These are phyloP conservation scores for Penicillium herquei DNA, from an alignment of 495 filamentous ascomycete species.

Conservation along the genomic window DNA sequence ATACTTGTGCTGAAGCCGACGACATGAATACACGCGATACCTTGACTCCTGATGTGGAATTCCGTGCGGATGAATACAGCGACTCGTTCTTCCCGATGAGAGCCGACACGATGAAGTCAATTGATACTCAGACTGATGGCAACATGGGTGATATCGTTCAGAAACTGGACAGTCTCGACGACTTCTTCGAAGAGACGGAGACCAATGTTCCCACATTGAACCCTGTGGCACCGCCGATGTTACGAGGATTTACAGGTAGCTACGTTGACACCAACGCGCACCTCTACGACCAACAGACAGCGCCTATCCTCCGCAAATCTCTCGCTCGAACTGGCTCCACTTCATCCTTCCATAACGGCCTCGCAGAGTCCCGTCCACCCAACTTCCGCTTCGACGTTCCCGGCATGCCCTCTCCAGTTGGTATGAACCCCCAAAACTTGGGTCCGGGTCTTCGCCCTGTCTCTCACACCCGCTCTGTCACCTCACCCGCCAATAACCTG, in stretches of 20 bases:
- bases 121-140: constrained; percentile 72
- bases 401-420: constrained; percentile 57
- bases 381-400: constrained; percentile 55
- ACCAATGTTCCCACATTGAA: constrained; percentile 47
- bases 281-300: constrained; percentile 90
- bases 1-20: constrained; percentile 74
- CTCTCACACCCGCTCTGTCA: constrained; percentile 70
- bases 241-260: constrained; percentile 63
- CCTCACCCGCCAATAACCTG: constrained; percentile 63
- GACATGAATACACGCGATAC: constrained; percentile 55
- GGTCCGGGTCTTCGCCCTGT: constrained; percentile 45
- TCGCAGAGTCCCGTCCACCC: constrained; percentile 67
- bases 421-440: constrained; percentile 21
- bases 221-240: constrained; percentile 46
- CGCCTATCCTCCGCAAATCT: constrained; percentile 85
- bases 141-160: constrained; percentile 84
- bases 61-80: constrained; percentile 83
- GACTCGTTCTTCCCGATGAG: constrained; percentile 77
- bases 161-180: constrained; percentile 89
- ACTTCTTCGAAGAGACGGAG: constrained; percentile 81
- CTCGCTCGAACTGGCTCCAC: constrained; percentile 67
- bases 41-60: constrained; percentile 83
- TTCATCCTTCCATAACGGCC: constrained; percentile 84
- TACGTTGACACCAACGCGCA: constrained; percentile 75
- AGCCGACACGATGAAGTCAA: constrained; percentile 88